phyloP scores from a whole-genome alignment of 2,329 filamentous ascomycete genomes.

The Colletotrichum tofieldiae region DNA sequence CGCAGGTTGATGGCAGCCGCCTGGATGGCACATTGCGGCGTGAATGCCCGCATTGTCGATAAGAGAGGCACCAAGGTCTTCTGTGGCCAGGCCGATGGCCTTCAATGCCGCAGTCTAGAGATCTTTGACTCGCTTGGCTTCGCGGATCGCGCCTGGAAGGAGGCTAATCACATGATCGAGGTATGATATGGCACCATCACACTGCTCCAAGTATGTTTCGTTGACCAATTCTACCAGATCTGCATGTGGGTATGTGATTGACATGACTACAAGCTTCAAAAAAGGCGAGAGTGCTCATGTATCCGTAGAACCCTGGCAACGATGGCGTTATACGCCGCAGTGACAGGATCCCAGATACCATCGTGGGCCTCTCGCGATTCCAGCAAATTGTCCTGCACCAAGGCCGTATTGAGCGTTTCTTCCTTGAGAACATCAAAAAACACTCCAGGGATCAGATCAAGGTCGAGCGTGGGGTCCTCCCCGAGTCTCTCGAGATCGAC shows the following conservation, averaged over 20 bases:
- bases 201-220: conserved; percentile 25
- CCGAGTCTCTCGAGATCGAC: conserved; percentile 69
- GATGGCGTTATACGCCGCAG: conserved; percentile 71
- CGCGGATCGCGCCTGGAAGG: conserved; percentile 74
- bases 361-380: conserved; percentile 73
- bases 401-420: conserved; percentile 78
- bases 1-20: conserved; percentile 60
- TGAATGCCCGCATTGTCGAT: conserved; percentile 62
- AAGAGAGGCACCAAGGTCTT: conserved; percentile 59
- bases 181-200: conserved; percentile 54
- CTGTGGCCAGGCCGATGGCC: conserved; percentile 62
- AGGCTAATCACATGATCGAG: conserved; percentile 79
- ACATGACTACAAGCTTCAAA: neutral
- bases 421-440: conserved; percentile 73
- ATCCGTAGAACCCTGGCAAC: conserved; percentile 73
- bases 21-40: conserved; percentile 59
- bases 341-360: conserved; percentile 75
- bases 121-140: conserved; percentile 83
- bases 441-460: conserved; percentile 63
- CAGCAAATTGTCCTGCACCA: conserved; percentile 80
- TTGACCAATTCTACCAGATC: conserved; percentile 26
- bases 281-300: conserved; percentile 44
- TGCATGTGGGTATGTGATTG: conserved; percentile 40
- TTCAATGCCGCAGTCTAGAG: conserved; percentile 77
- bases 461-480: conserved; percentile 74